Evolutionary conservation across 2,329 filamentous ascomycete species (phyloP).

Genomic region (Hirsutella thompsonii): DNA sequence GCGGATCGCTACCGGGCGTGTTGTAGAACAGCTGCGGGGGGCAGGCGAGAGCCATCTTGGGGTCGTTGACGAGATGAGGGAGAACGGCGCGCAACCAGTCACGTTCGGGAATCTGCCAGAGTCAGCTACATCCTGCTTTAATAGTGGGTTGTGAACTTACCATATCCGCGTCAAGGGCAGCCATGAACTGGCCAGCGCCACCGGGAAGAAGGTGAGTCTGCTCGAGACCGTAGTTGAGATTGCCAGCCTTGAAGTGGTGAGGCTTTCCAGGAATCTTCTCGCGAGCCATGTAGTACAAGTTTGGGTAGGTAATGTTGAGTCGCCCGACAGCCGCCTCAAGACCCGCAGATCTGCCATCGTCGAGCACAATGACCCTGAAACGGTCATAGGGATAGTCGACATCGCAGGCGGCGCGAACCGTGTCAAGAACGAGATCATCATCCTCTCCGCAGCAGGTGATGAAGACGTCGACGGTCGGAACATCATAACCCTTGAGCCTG

Average conservation of each 20-base stretch:
- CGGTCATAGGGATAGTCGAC: constrained; percentile 39
- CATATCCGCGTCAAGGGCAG: constrained; percentile 57
- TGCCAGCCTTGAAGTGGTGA: constrained; percentile 51
- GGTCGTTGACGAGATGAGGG: constrained; percentile 45
- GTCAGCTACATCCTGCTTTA: background rate
- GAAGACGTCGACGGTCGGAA: constrained; percentile 43
- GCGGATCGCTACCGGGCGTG: constrained; percentile 42
- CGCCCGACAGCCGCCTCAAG: constrained; percentile 26
- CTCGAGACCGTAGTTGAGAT: constrained; percentile 47
- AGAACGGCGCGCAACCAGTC: constrained; percentile 46
- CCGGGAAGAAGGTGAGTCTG: constrained; percentile 35
- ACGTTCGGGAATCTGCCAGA: constrained; percentile 40
- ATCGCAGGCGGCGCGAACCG: constrained; percentile 38
- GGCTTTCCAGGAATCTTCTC: constrained; percentile 33
- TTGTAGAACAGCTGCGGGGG: constrained; percentile 53
- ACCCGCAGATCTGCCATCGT: constrained; percentile 35
- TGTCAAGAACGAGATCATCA: constrained; percentile 42
- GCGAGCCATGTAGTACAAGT: constrained; percentile 40
- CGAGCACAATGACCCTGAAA: constrained; percentile 41
- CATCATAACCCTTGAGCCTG: constrained; percentile 31
- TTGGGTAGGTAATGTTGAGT: constrained; percentile 26
- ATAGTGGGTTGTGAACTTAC: constrained; percentile 12
- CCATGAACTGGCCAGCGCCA: constrained; percentile 44
- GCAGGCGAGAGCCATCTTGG: constrained; percentile 44
- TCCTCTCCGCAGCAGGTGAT: constrained; percentile 46